Conservation (phyloP, 2,329 filamentous ascomycete genomes). For the Talaromyces sp. region DNA sequence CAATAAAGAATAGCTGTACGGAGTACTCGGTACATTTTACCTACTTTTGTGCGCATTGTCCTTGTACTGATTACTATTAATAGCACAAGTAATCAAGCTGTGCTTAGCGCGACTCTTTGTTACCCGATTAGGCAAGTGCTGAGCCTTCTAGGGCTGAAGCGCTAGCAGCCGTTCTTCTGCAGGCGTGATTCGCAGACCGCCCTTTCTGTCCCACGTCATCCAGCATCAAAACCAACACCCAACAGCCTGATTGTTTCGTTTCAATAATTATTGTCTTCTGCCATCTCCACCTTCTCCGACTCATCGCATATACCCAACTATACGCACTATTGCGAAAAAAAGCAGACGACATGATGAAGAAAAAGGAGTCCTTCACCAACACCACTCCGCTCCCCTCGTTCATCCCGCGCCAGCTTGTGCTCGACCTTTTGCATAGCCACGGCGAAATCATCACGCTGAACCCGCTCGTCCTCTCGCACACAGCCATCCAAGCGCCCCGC, state of each 20-base stretch:
- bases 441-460: conserved; percentile 80
- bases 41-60: no score
- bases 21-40: no score
- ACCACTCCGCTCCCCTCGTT: conserved; percentile 67
- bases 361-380: conserved; percentile 66
- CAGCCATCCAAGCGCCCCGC: conserved; percentile 60
- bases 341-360: conserved; percentile 54
- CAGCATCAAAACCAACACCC: neutral
- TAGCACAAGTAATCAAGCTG: neutral
- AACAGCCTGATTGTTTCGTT: no score
- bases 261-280: no score
- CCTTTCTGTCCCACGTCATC: neutral
- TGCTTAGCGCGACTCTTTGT: no score
- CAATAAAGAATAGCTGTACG: neutral
- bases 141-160: neutral
- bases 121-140: neutral
- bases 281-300: no score
- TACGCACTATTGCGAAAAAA: no score
- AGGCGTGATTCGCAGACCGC: neutral
- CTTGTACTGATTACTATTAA: neutral
- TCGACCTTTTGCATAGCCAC: conserved; percentile 71
- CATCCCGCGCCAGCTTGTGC: conserved; percentile 61
- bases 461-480: conserved; percentile 68
- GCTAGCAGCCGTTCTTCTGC: neutral
- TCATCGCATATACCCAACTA: no score